Conservation (phyloP, 2,329 filamentous ascomycete species). For the Microcyclospora tardicrescens region DNA sequence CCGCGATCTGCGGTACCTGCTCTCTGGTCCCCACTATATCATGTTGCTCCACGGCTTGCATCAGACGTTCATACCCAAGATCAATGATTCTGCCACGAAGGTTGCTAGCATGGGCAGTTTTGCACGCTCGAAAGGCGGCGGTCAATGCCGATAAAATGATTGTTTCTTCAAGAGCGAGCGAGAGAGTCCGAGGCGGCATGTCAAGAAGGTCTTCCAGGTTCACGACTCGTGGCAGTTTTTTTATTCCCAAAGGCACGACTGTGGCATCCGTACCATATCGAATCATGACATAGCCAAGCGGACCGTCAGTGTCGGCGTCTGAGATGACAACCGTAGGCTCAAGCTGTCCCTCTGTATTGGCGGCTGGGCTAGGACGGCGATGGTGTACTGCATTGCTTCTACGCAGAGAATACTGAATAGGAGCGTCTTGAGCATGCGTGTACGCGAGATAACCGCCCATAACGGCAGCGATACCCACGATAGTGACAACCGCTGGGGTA, state of each 20-base stretch:
- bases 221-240: neutral
- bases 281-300: neutral
- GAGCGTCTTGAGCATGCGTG: slow-evolving; percentile 18
- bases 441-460: slow-evolving; percentile 49
- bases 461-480: slow-evolving; percentile 44
- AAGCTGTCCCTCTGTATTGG: neutral
- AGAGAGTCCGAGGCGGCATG: neutral
- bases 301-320: neutral
- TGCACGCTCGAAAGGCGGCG: neutral
- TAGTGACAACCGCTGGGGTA: slow-evolving; percentile 40
- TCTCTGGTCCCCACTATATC: no score
- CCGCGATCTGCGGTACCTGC: neutral
- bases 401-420: slow-evolving; percentile 33
- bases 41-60: no score
- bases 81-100: no score
- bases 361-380: slow-evolving; percentile 3
- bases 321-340: neutral
- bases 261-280: neutral
- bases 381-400: slow-evolving; percentile 56
- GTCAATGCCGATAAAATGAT: neutral
- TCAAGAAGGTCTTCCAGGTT: neutral
- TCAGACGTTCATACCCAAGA: no score
- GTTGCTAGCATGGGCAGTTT: neutral
- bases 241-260: neutral
- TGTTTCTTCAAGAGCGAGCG: neutral